A percentile compares a stretch with the other conserved stretches of the same genome.
phyloP scores from a whole-genome alignment of 768 basidiomycete species.

The Sarcodon aspratus region DNA sequence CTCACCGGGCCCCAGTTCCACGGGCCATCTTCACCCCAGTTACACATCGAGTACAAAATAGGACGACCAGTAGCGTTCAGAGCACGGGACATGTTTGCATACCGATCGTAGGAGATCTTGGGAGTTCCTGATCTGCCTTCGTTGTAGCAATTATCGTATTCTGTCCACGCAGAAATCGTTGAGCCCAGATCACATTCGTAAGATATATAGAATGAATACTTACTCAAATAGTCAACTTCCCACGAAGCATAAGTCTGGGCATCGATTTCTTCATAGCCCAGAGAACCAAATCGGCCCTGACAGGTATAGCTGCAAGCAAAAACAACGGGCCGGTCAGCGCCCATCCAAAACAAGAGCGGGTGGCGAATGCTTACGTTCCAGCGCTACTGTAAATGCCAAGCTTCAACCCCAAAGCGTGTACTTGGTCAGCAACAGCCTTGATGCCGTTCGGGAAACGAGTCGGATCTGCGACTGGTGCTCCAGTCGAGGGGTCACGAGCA shows the following conservation, averaged over 20 bases:
- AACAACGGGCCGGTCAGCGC: background rate
- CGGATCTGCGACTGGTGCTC: constrained; percentile 19
- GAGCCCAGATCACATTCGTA: no score
- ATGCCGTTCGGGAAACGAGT: constrained; percentile 20
- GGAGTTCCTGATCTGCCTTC: constrained; percentile 24
- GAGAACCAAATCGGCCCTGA: constrained; percentile 24
- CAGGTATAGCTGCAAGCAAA: constrained; percentile 18
- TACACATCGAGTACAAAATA: constrained; percentile 27
- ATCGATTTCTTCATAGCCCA: constrained; percentile 28
- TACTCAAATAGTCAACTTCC: constrained; percentile 27
- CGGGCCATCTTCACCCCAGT: constrained; percentile 28
- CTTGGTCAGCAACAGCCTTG: constrained; percentile 18
- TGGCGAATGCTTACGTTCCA: constrained; percentile 14
- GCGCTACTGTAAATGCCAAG: constrained; percentile 25
- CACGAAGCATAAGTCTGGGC: constrained; percentile 27
- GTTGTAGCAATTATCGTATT: constrained; percentile 31
- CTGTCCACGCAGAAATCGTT: background rate
- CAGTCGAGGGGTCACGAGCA: constrained; percentile 16
- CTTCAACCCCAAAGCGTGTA: constrained; percentile 22
- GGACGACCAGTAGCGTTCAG: constrained; percentile 26
- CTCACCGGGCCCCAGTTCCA: constrained; percentile 28
- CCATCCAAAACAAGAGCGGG: background rate
- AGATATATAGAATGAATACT: background rate
- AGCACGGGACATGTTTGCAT: constrained; percentile 25
- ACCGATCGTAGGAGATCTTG: constrained; percentile 23